Evolutionary conservation across 305 asterid genomes (phyloP), one percentile per base, ranked within the genome.

Genomic region (Lippia alba): DNA sequence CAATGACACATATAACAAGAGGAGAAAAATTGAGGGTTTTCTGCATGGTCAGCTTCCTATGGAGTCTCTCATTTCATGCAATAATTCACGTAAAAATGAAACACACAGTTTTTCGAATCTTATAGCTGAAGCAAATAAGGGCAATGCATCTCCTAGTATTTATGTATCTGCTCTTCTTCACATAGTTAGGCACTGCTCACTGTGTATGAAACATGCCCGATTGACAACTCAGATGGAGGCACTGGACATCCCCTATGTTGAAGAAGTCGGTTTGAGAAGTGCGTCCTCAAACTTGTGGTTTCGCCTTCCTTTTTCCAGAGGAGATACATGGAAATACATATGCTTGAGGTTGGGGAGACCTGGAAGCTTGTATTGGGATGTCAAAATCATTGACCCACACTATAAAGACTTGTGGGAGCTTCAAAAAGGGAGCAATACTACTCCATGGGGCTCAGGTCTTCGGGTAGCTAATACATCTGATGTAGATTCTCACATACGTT

Each of bases 311-410:
- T 89, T 85, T 73, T 89, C 96, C 54, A 85, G 90, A 87, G 92
- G 74, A 57, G 96, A 89, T 61, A 69, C 96, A 8, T 95, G 96
- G 99, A 89, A 85, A 77, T 83, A 84, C 75, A 87, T 92, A 79
- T 92, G 96, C 71, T 82, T 95, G 87, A 86, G 99, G 80, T 84
- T 95, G 72, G 99, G 98, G 60, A 87, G 90, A 75, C 98, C 99
- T 80, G 99, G 98, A 81, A 92, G 97, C 80, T 81, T 95, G 93
- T 86, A 89, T 70, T 95, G 99, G 99, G 99, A 95, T 84, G 99
- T 95, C 76, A 92, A 86, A 81, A 88, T 95, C 72, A 82, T 84
- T 67, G 99, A 95, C 81, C 85, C 92, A 57, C 93, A 92, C 81
- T 95, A 87, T 64, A 83, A 80, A 70, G 96, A 92, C 80, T 79